Evolutionary conservation across 2,329 filamentous ascomycete species (phyloP), one percentile per base, ranked within the genome.

Genomic region (Fonsecaea monophora): DNA sequence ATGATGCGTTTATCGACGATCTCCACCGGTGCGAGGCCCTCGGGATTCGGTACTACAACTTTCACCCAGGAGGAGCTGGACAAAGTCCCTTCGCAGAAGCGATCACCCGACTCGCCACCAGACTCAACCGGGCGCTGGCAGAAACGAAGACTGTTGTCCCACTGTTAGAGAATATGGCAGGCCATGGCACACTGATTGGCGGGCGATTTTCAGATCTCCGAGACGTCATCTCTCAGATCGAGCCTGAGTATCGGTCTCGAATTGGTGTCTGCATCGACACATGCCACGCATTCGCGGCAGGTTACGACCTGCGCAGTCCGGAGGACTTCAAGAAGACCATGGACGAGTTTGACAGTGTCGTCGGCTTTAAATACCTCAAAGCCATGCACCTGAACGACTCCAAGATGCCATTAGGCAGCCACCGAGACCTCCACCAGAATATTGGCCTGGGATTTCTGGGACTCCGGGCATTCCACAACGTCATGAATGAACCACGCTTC

Each of bases 231-330:
- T 85, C 85, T 13, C 83, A 88, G 8, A 87, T 98, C 30, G 79
- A 80, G 0, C 70, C 77, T n/a, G 86, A 93, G 25, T 88, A 96
- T 77, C 96, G 97, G 80, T 78, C 82, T 53, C 88, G 95, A 37
- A 89, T 99, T 1, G 95, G 94, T 54, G 93, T 99, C 18, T 99
- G 95, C 78, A 88, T 99, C 64, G 95, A 99, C 77, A 99, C 95
- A 0, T 99, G 95, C 80, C 95, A 99, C 79, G 89, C 93, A 66
- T 98, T 98, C 78, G 94, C 94, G 0, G 94, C 92, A 0, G 95
- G 95, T 5, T 95, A 98, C 77, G 95, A 99, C 77, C 80, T 99
- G 37, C 87, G 92, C 61, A 88, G 89, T 0, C 90, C 92, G 0
- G 85, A 87, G 59, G 85, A 90, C 0, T 97, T 96, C 77, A 82